Percentiles rank a stretch among this genome's conserved stretches.
These are phyloP conservation scores for Poteriospumella lacustris DNA, from an alignment of 108 stramenopile genomes.

Conservation along the genomic window DNA sequence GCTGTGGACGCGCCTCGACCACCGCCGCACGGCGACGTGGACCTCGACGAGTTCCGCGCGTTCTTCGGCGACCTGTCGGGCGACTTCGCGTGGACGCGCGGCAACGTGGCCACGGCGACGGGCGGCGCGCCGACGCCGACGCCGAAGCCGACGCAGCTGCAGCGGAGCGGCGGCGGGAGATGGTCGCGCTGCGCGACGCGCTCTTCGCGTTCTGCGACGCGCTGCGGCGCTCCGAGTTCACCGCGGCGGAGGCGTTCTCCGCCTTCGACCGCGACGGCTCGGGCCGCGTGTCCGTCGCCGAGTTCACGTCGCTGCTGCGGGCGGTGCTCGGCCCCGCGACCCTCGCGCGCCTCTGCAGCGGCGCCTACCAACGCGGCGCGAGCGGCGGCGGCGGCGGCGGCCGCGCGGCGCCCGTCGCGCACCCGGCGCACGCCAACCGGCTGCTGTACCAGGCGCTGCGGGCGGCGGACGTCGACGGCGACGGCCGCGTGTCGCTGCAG, in stretches of 20 bases:
- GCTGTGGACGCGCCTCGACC: conserved; percentile 12
- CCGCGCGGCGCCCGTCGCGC: no score
- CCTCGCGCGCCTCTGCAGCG: no score
- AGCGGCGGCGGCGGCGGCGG: no score
- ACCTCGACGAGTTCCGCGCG: conserved; percentile 1
- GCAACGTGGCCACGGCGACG: no score
- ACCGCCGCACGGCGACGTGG: conserved; percentile 3
- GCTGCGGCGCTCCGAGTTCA: conserved; percentile 15
- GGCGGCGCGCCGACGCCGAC: no score
- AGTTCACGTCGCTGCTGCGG: conserved; percentile 1
- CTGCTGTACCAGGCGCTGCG: neutral
- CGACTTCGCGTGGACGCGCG: no score
- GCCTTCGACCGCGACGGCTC: conserved; percentile 16
- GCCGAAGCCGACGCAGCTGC: no score
- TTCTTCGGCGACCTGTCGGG: conserved; percentile 22
- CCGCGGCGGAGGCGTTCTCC: neutral
- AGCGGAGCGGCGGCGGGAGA: no score
- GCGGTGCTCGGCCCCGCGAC: neutral
- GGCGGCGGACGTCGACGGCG: neutral
- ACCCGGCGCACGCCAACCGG: neutral
- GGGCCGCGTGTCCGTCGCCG: neutral
- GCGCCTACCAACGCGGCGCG: no score
- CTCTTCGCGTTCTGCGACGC: conserved; percentile 1
- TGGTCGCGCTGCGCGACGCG: neutral
- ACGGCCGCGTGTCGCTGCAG: neutral